Percentiles rank a stretch among this genome's conserved stretches.
phyloP scores from a whole-genome alignment of 768 basidiomycete genomes.

The Lactarius tabidus region DNA sequence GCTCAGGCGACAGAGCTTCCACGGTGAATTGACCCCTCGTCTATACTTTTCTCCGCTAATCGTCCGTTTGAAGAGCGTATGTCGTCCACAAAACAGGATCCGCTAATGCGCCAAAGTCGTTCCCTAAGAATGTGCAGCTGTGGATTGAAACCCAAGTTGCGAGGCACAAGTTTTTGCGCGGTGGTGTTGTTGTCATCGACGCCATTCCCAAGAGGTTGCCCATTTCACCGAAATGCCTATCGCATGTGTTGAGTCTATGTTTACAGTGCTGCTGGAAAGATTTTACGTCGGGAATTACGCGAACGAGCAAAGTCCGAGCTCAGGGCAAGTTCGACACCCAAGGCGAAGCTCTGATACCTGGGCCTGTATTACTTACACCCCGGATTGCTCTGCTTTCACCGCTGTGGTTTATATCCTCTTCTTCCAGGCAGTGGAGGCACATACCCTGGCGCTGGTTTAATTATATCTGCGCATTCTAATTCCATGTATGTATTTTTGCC shows the following conservation, averaged over 20 bases:
- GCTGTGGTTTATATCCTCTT: not conserved
- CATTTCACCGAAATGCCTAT: not conserved
- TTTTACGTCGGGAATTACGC: slow-evolving; percentile 72
- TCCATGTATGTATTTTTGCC: not conserved
- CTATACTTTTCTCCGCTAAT: not conserved
- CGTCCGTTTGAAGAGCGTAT: slow-evolving; percentile 47
- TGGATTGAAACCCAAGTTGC: slow-evolving; percentile 74
- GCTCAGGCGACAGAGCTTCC: slow-evolving; percentile 80
- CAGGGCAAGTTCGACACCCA: not conserved
- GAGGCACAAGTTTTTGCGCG: slow-evolving; percentile 73
- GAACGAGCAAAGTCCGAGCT: slow-evolving; percentile 58
- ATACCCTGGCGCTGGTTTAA: not conserved
- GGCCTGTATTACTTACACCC: not conserved
- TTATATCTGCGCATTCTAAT: not conserved
- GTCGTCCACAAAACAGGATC: slow-evolving; percentile 44
- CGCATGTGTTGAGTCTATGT: not conserved
- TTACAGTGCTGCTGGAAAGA: slow-evolving; percentile 79
- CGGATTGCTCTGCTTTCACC: not conserved
- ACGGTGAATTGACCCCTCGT: slow-evolving; percentile 38
- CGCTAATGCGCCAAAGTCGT: slow-evolving; percentile 39
- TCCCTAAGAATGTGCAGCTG: slow-evolving; percentile 48
- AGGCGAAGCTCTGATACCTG: slow-evolving; percentile 15
- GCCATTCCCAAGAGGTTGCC: slow-evolving; percentile 64
- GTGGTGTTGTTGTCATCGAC: slow-evolving; percentile 61
- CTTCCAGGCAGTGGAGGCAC: not conserved